Evolutionary conservation across 2,329 filamentous ascomycete species (phyloP).

Genomic region (Zasmidium angulare): DNA sequence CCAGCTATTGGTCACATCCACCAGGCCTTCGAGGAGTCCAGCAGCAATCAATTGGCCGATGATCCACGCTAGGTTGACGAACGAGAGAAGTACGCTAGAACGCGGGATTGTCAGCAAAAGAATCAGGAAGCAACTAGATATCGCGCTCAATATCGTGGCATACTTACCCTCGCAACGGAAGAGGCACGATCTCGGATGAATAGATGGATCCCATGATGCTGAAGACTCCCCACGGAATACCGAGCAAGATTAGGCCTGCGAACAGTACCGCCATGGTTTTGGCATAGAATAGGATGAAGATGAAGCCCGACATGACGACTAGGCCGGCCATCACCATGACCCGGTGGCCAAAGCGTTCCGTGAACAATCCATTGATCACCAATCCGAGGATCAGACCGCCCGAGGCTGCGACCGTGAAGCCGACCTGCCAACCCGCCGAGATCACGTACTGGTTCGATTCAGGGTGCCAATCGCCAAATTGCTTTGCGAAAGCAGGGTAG

Average conservation of each 20-base stretch:
- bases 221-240: neutral
- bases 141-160: no score
- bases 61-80: slow-evolving; percentile 62
- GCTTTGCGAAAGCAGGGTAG: neutral
- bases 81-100: slow-evolving; percentile 60
- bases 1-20: slow-evolving; percentile 35
- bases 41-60: slow-evolving; percentile 58
- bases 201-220: neutral
- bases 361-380: neutral
- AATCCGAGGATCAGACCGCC: neutral
- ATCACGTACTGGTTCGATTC: neutral
- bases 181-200: neutral
- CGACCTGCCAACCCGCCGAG: neutral
- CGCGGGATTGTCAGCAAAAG: no score
- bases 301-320: neutral
- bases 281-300: neutral
- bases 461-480: neutral
- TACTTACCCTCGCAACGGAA: neutral
- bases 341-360: neutral
- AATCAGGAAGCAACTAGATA: no score
- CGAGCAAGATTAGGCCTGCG: neutral
- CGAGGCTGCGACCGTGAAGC: neutral
- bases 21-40: slow-evolving; percentile 35
- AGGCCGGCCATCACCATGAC: neutral
- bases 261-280: neutral